Evolutionary conservation across 1,284 basidiomycete species (phyloP), one percentile per base, ranked within the genome.

Genomic region (Sparassis latifolia): DNA sequence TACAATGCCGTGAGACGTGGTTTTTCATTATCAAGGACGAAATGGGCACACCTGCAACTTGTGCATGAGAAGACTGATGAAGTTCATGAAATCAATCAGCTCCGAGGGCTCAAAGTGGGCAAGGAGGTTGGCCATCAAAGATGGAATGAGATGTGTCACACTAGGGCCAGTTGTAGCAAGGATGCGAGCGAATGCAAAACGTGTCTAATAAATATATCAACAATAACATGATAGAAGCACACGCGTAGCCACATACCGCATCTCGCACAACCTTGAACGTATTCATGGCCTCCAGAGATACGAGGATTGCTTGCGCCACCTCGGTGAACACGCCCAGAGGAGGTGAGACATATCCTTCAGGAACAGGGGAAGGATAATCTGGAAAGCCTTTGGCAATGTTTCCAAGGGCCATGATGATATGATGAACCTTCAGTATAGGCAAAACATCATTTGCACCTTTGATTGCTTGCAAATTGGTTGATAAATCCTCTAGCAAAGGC

Each of bases 351-450:
- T 86, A 84, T 41, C 76, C 78, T 58, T 77, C 73, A 0, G 86
- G 80, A 3, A 86, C 72, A 7, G 79, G 77, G 33, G 79, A 82
- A 32, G 86, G 86, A 60, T 85, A 88, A 63, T 92, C 88, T 0
- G 97, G 97, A 72, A 99, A 99, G 5, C 97, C 97, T 70, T 98
- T 97, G 44, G 94, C 91, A 49, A 99, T 82, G 62, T 92, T 92
- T 12, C 95, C 95, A 10, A 98, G 76, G 1, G 95, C 96, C 80
- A 97, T 89, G 63, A 99, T 90, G 57, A 89, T 79, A 69, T 99
- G 96, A 63, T 99, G 97, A n/a, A 94, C 84, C 65, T 86, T 86
- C 44, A 98, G 75, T 57, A 97, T 84, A 4, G 88, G 79, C 44
- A 86, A 66, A 5, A 89, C 70, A 58, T 92, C 88, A 47, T 78